A percentile compares a stretch with the other conserved stretches of the same genome.
Evolutionary conservation across 306 rosid species (phyloP).

Genomic region (Benincasa hispida): DNA sequence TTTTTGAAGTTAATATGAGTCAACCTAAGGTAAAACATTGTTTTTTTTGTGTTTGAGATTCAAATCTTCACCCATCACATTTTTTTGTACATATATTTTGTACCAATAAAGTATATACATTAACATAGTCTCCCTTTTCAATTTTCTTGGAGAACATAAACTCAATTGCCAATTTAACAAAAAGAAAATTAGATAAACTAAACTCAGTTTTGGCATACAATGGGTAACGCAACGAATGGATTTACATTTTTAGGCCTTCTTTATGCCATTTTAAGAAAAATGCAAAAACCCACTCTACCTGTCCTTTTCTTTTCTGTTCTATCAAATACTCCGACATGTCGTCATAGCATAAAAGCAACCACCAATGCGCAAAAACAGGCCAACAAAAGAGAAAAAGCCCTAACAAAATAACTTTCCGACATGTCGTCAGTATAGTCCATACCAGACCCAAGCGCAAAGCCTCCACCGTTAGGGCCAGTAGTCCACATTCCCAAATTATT

Average conservation of each 20-base stretch:
- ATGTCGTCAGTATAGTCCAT: slow-evolving; percentile 41
- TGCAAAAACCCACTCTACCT: neutral
- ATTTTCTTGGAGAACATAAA: no score
- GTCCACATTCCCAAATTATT: slow-evolving; percentile 51
- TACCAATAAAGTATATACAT: no score
- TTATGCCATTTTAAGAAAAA: neutral
- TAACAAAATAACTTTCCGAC: slow-evolving; percentile 22
- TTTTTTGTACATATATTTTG: no score
- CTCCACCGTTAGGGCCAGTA: slow-evolving; percentile 23
- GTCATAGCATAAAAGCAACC: slow-evolving; percentile 1
- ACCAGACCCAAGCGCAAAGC: slow-evolving; percentile 14
- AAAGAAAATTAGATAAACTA: neutral
- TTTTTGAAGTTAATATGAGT: no score
- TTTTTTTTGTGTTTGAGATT: no score
- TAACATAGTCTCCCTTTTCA: no score
- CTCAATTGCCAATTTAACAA: neutral
- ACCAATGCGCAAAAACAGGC: slow-evolving; percentile 7
- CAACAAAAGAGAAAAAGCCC: neutral
- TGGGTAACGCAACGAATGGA: no score
- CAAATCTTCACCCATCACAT: no score
- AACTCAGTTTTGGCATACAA: neutral
- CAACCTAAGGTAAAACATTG: no score
- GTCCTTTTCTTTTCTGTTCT: neutral
- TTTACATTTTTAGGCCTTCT: slow-evolving; percentile 1
- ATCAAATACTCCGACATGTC: neutral